Percentiles rank a stretch among this genome's conserved stretches.
Evolutionary conservation across 345 rosid species (phyloP).

Genomic region (Physaria fendleri): DNA sequence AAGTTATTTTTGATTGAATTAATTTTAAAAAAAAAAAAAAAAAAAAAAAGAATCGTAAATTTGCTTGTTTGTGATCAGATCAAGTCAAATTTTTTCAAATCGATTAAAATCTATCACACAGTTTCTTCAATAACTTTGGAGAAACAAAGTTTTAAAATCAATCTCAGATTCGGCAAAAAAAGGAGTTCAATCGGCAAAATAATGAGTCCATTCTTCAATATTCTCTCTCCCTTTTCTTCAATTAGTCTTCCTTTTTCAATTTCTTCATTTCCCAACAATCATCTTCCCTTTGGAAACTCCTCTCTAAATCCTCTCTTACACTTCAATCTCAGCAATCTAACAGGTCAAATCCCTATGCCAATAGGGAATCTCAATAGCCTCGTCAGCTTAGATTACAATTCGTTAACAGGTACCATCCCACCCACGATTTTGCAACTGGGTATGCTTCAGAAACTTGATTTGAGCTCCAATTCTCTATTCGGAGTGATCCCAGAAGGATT

Average conservation of each 20-base stretch:
- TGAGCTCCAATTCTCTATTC: slow-evolving; percentile 60
- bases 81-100: no score
- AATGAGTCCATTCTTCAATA: slow-evolving; percentile 71
- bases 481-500: slow-evolving; percentile 57
- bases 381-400: slow-evolving; percentile 67
- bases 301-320: slow-evolving; percentile 58
- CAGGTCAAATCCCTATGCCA: slow-evolving; percentile 53
- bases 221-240: slow-evolving; percentile 51
- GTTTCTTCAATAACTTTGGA: no score
- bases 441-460: slow-evolving; percentile 77
- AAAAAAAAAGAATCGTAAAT: no score
- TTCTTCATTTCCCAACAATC: slow-evolving; percentile 45
- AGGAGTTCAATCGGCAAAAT: no score
- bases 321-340: slow-evolving; percentile 64
- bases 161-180: no score
- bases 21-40: no score
- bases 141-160: no score
- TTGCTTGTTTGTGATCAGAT: no score
- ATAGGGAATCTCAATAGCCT: slow-evolving; percentile 58
- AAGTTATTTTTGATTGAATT: no score
- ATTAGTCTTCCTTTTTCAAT: slow-evolving; percentile 56
- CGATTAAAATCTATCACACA: no score
- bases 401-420: slow-evolving; percentile 56
- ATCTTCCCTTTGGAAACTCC: slow-evolving; percentile 33
- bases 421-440: slow-evolving; percentile 49